A percentile compares a stretch with the other conserved stretches of the same genome.
Conservation (phyloP, 805 yeast species). For the Diddensiella caesifluorescens region DNA sequence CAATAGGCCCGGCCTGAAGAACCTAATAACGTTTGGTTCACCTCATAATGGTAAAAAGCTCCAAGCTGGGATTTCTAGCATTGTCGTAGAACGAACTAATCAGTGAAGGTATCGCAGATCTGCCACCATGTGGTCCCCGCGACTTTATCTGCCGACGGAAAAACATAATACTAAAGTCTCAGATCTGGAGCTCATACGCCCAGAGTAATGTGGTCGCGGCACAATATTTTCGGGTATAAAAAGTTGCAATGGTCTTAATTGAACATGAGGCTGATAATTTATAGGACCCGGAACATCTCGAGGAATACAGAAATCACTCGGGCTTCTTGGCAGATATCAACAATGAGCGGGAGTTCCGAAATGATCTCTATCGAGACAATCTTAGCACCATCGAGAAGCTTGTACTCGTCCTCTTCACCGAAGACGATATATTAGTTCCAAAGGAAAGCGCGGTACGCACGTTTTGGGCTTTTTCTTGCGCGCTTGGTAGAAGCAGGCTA, state of each 20-base stretch:
- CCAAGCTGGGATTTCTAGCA: neutral
- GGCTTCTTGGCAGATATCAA: conserved; percentile 59
- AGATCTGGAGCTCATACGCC: conserved; percentile 52
- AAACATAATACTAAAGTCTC: conserved; percentile 50
- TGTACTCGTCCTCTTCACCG: conserved; percentile 53
- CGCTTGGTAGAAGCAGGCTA: neutral
- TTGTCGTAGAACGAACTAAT: neutral
- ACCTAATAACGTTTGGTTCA: conserved; percentile 68
- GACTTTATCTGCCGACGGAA: conserved; percentile 58
- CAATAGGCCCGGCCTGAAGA: conserved; percentile 39
- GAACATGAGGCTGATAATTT: neutral
- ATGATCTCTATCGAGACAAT: conserved; percentile 40
- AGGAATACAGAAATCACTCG: conserved; percentile 51
- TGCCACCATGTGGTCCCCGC: conserved; percentile 50
- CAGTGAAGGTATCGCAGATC: conserved; percentile 42
- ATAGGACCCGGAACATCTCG: conserved; percentile 47
- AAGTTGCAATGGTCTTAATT: neutral
- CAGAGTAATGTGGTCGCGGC: conserved; percentile 63
- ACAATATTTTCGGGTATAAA: conserved; percentile 54
- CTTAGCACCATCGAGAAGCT: conserved; percentile 44
- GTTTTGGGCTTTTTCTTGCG: neutral
- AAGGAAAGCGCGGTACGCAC: conserved; percentile 56
- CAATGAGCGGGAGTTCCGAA: conserved; percentile 46
- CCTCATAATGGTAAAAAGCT: conserved; percentile 61
- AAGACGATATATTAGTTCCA: conserved; percentile 69